Evolutionary conservation across 1,139 yeast species (phyloP), one percentile per base, ranked within the genome.

Genomic region (Candida sp.): DNA sequence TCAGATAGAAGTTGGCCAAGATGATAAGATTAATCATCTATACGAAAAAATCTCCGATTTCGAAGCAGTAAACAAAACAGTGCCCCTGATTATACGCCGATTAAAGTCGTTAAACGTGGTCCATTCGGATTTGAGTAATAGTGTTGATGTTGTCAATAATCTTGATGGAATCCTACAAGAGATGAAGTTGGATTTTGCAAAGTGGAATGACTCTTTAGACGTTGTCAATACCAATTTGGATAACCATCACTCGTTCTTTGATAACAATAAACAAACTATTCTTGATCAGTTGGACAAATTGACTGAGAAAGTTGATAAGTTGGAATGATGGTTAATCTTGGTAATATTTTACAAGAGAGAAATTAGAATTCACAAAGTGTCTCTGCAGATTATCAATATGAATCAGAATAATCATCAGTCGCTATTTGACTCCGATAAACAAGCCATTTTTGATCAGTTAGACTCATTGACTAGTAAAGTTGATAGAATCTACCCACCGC

Each of bases 21-120:
- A 58, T 25, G 54, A 54, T 3, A 70, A 69, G 49, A 58, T 79
- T 23, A 62, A 67, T 36, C 70, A 66, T 43, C 47, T 81, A 4
- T 72, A 71, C 46, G 53, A 49, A 2, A 61, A 56, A 11, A 56
- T 79, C 22, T 68, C 68, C 1, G 60, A 62, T 1, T 58, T 79
- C 11, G 70, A 68, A 32, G 52, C 52, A 1, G 59, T 70, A 33
- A 61, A 61, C 15, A 49, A 55, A 5, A 50, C 60, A 2, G 57
- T 79, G 1, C 84, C 84, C 0, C 53, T 60, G 3, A 43, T 80
- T 1, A 43, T 76, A 3, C 52, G 60, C 11, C 58, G 87, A 35
- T 59, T 82, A 29, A 68, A 73, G 45, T 59, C 75, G 0, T 60
- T 81, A 39, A 68, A 72, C 45, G 58, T 55, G 0, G 61, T 79